These are phyloP conservation scores for Cystobasidium onofrii DNA, from an alignment of 768 basidiomycete species.

Conservation along the genomic window DNA sequence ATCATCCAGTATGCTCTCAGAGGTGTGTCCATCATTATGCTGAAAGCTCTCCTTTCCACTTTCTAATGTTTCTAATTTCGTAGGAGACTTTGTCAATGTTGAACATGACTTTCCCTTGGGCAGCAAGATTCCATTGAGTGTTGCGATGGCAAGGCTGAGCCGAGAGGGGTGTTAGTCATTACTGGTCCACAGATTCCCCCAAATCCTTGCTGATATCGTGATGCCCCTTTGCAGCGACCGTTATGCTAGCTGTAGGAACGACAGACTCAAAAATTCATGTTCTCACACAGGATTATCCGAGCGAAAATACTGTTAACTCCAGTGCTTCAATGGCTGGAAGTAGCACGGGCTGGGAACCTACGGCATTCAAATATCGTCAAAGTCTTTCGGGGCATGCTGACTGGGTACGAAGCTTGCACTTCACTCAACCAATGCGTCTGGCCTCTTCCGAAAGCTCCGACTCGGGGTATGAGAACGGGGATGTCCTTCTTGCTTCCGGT, in stretches of 20 bases:
- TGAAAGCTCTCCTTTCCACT: background rate
- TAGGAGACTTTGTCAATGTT: slow-evolving; percentile 29
- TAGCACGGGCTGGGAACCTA: background rate
- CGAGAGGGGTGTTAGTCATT: background rate
- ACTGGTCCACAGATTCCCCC: too few relatives aligned
- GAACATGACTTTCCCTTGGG: slow-evolving; percentile 58
- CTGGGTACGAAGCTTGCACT: slow-evolving; percentile 78
- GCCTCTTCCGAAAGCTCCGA: background rate
- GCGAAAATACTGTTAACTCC: slow-evolving; percentile 45
- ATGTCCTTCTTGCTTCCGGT: slow-evolving; percentile 74
- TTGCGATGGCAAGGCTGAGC: slow-evolving; percentile 51
- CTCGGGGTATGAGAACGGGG: slow-evolving; percentile 43
- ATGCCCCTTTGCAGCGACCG: background rate
- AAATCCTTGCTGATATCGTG: too few relatives aligned
- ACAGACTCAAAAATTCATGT: slow-evolving; percentile 73
- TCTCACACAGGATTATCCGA: slow-evolving; percentile 52
- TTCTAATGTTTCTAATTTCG: background rate
- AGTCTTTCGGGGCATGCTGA: slow-evolving; percentile 74
- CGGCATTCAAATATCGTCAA: slow-evolving; percentile 51
- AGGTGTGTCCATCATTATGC: background rate
- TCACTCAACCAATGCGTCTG: slow-evolving; percentile 48
- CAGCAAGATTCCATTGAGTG: slow-evolving; percentile 65
- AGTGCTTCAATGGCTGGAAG: too few relatives aligned
- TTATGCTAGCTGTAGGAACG: slow-evolving; percentile 66
- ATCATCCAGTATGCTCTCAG: background rate